phyloP scores from a whole-genome alignment of 2,329 filamentous ascomycete species.

The Canariomyces notabilis region DNA sequence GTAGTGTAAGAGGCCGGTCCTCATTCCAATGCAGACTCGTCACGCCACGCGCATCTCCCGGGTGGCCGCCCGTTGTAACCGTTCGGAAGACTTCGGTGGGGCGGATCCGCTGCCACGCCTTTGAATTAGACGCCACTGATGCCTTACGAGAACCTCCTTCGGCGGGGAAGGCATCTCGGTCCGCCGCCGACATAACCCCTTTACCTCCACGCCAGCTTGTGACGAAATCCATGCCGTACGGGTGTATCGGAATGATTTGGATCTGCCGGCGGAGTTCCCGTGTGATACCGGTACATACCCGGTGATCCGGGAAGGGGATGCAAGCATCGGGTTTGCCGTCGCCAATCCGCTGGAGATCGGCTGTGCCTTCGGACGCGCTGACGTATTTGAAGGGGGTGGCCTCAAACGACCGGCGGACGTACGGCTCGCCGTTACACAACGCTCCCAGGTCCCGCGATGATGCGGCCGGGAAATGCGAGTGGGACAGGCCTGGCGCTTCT shows the following conservation, averaged over 20 bases:
- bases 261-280: constrained; percentile 42
- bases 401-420: constrained; percentile 46
- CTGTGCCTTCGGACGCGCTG: constrained; percentile 47
- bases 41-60: constrained; percentile 53
- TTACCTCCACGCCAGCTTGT: constrained; percentile 39
- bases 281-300: constrained; percentile 41
- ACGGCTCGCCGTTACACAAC: constrained; percentile 54
- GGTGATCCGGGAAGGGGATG: constrained; percentile 63
- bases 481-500: constrained; percentile 52
- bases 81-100: constrained; percentile 55
- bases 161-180: constrained; percentile 37
- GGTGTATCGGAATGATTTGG: constrained; percentile 53
- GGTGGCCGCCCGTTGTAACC: constrained; percentile 50
- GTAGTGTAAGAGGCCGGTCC: constrained; percentile 54
- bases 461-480: constrained; percentile 49
- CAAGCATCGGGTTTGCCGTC: constrained; percentile 60
- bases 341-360: constrained; percentile 57
- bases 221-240: constrained; percentile 48
- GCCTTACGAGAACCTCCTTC: constrained; percentile 16
- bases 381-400: constrained; percentile 58
- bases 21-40: constrained; percentile 61
- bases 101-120: constrained; percentile 49
- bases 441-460: constrained; percentile 44
- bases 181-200: constrained; percentile 34
- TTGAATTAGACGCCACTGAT: constrained; percentile 31